A percentile compares a stretch with the other conserved stretches of the same genome.
phyloP scores from a whole-genome alignment of 2,329 filamentous ascomycete genomes.

The Aspergillus ochraceus region DNA sequence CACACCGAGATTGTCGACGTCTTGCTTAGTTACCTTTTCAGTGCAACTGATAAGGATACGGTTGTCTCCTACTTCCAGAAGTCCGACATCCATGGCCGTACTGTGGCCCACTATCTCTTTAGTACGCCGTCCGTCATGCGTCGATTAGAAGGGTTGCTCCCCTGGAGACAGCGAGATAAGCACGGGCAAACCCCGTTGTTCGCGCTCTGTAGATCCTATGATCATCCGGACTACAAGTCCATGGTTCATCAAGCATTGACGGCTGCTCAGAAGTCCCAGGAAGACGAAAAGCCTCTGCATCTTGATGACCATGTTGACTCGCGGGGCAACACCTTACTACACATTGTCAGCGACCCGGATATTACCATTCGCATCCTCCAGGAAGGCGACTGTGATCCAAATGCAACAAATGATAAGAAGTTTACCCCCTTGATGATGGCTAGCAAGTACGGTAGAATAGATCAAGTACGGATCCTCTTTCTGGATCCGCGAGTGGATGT shows the following conservation, averaged over 20 bases:
- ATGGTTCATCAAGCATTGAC: slow-evolving; percentile 85
- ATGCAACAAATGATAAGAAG: slow-evolving; percentile 89
- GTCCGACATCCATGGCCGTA: slow-evolving; percentile 83
- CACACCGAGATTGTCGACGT: slow-evolving; percentile 72
- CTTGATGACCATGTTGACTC: slow-evolving; percentile 88
- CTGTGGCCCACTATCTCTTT: slow-evolving; percentile 94
- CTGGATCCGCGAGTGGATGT: slow-evolving; percentile 84
- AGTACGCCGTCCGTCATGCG: slow-evolving; percentile 79
- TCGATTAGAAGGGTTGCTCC: slow-evolving; percentile 72
- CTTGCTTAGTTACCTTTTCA: slow-evolving; percentile 70
- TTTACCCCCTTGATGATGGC: slow-evolving; percentile 98
- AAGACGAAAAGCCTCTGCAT: slow-evolving; percentile 77
- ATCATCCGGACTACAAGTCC: slow-evolving; percentile 78
- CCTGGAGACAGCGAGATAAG: slow-evolving; percentile 89
- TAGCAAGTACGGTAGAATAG: slow-evolving; percentile 94
- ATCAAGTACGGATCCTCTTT: slow-evolving; percentile 87
- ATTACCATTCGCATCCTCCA: slow-evolving; percentile 74
- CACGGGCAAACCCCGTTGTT: slow-evolving; percentile 98
- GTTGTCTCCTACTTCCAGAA: slow-evolving; percentile 68
- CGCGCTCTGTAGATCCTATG: slow-evolving; percentile 91
- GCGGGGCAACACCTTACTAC: slow-evolving; percentile 93
- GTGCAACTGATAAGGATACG: slow-evolving; percentile 54
- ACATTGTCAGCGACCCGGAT: slow-evolving; percentile 85
- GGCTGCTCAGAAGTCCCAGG: slow-evolving; percentile 71
- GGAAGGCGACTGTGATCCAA: slow-evolving; percentile 90